These are phyloP conservation scores for Epicoccum nigrum DNA, from an alignment of 2,329 filamentous ascomycete species.

Conservation along the genomic window DNA sequence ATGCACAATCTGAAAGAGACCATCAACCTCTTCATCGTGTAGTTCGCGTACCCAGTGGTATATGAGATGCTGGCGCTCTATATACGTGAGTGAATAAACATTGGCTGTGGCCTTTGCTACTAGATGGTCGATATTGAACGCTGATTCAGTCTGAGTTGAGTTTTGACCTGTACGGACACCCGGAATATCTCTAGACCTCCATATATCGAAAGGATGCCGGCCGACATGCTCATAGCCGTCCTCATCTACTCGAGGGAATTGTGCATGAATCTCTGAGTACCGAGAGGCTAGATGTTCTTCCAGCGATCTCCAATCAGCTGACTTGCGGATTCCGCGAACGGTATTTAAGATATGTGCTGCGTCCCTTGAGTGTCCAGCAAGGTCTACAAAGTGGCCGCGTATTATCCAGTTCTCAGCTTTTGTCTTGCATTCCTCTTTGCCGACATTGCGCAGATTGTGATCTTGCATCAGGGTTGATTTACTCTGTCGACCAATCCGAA, in stretches of 20 bases:
- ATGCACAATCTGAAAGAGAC: constrained; percentile 21
- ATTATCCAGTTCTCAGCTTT: constrained; percentile 22
- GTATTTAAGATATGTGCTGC: constrained; percentile 12
- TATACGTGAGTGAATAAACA: background rate
- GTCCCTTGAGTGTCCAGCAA: constrained; percentile 19
- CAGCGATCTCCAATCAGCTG: constrained; percentile 26
- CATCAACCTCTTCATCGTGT: constrained; percentile 6
- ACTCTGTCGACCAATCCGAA: constrained; percentile 66
- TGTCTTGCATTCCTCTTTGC: constrained; percentile 26
- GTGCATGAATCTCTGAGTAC: constrained; percentile 24
- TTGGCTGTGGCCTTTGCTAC: background rate
- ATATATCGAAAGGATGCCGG: constrained; percentile 33
- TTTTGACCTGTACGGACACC: background rate
- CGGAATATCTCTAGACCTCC: constrained; percentile 3
- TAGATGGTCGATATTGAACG: background rate
- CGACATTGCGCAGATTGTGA: constrained; percentile 56
- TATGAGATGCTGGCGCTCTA: background rate
- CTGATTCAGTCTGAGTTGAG: background rate
- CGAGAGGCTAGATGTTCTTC: constrained; percentile 18
- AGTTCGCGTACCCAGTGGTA: background rate
- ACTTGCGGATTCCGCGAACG: constrained; percentile 16
- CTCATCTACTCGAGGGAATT: constrained; percentile 24
- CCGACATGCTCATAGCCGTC: constrained; percentile 28
- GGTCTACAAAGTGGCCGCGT: constrained; percentile 17
- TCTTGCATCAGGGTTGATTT: constrained; percentile 60